A percentile compares a stretch with the other conserved stretches of the same genome.
These are phyloP conservation scores for Starmerella gropengiesseri DNA, from an alignment of 805 yeast species.

Conservation along the genomic window DNA sequence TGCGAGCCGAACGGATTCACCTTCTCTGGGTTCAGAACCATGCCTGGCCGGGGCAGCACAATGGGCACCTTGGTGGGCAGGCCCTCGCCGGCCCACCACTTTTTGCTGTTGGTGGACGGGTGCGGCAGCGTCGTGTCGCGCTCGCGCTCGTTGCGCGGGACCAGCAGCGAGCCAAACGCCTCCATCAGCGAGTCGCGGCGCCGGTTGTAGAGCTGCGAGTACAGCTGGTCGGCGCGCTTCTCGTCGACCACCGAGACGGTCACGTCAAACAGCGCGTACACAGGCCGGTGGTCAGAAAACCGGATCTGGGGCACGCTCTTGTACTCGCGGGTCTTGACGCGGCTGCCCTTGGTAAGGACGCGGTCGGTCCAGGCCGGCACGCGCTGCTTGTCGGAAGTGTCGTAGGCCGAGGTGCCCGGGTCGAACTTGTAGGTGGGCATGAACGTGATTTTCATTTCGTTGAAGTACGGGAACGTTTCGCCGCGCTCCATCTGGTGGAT, in stretches of 20 bases:
- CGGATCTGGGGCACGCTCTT: conserved; percentile 47
- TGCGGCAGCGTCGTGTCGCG: conserved; percentile 47
- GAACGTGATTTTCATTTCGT: conserved; percentile 66
- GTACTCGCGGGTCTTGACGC: conserved; percentile 46
- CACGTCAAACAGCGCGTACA: conserved; percentile 64
- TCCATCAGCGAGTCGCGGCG: conserved; percentile 34
- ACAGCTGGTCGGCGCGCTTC: conserved; percentile 42
- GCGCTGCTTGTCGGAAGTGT: conserved; percentile 82
- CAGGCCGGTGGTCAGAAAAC: conserved; percentile 88
- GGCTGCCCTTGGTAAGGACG: conserved; percentile 52
- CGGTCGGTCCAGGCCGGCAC: conserved; percentile 97
- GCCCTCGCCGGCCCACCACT: conserved; percentile 91
- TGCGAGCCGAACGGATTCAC: conserved; percentile 54
- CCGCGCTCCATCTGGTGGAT: conserved; percentile 59
- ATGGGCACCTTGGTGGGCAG: conserved; percentile 58
- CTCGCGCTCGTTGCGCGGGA: neutral
- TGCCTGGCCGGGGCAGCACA: conserved; percentile 33
- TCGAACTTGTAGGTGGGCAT: conserved; percentile 90
- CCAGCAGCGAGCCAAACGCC: conserved; percentile 27
- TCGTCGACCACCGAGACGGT: conserved; percentile 62
- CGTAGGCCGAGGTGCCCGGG: conserved; percentile 68
- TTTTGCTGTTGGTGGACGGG: conserved; percentile 68
- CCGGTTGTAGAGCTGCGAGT: conserved; percentile 48
- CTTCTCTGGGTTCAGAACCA: conserved; percentile 55
- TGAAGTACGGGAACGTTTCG: conserved; percentile 61